phyloP scores from a whole-genome alignment of 2,329 filamentous ascomycete genomes.

The Pyricularia grisea region DNA sequence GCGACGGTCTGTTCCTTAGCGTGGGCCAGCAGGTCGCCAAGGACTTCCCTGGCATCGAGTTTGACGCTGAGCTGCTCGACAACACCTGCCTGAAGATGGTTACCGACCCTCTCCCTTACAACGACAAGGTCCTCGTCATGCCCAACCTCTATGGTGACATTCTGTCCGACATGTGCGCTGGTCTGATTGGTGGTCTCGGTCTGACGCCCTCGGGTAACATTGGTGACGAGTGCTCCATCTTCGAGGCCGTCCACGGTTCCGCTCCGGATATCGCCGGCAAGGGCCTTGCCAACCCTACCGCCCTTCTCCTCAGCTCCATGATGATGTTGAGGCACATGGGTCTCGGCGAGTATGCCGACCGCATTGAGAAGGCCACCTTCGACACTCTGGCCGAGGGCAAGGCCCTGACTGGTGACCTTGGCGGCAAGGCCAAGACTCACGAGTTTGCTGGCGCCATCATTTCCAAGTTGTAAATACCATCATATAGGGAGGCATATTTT shows the following conservation, averaged over 20 bases:
- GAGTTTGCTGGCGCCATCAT: constrained; percentile 95
- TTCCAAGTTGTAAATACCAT: constrained; percentile 43
- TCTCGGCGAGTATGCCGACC: constrained; percentile 70
- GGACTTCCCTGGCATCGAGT: constrained; percentile 93
- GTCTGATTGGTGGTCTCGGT: constrained; percentile 94
- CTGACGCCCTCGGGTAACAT: constrained; percentile 98
- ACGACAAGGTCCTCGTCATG: constrained; percentile 97
- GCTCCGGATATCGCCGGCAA: constrained; percentile 63
- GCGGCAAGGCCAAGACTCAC: constrained; percentile 90
- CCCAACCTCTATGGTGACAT: constrained; percentile 99
- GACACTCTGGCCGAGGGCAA: constrained; percentile 94
- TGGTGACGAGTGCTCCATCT: constrained; percentile 98
- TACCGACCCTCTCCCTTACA: constrained; percentile 91
- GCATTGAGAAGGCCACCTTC: constrained; percentile 93
- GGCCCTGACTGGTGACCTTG: constrained; percentile 88
- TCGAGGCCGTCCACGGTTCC: constrained; percentile 88
- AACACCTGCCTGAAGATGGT: constrained; percentile 99
- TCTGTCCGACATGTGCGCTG: constrained; percentile 98
- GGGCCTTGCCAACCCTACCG: constrained; percentile 93
- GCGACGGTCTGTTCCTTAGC: constrained; percentile 93
- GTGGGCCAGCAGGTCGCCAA: constrained; percentile 79
- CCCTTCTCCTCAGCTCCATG: constrained; percentile 87
- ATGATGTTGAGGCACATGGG: constrained; percentile 99
- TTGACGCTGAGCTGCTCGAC: constrained; percentile 95
- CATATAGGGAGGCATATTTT: constrained; percentile 4